Conservation (phyloP, 495 filamentous ascomycete genomes). For the Penicillium paxilli region DNA sequence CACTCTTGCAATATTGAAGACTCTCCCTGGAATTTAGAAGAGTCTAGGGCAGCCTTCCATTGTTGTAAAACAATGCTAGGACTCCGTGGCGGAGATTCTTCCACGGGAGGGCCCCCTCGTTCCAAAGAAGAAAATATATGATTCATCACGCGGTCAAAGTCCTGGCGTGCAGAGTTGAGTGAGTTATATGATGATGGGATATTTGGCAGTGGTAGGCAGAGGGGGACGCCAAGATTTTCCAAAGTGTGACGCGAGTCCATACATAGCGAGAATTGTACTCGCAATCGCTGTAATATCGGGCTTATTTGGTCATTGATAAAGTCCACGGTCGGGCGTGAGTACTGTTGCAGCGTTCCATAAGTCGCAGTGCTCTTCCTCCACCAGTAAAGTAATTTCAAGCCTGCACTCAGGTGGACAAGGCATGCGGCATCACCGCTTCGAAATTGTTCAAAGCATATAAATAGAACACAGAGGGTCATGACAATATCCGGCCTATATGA, state of each 20-base stretch:
- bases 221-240: not conserved
- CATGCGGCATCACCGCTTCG: constrained; percentile 13
- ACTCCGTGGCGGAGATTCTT: not conserved
- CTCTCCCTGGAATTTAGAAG: not conserved
- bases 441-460: constrained; percentile 18
- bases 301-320: constrained; percentile 6
- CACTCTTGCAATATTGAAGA: not conserved
- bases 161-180: not conserved
- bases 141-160: constrained; percentile 5
- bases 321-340: constrained; percentile 1
- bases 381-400: constrained; percentile 4
- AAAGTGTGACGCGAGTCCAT: constrained; percentile 6
- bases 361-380: not conserved
- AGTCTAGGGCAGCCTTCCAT: constrained; percentile 4
- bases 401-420: constrained; percentile 7
- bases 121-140: constrained; percentile 2
- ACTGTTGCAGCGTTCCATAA: not conserved
- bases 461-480: constrained; percentile 11
- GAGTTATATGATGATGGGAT: constrained; percentile 3
- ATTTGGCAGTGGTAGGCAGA: not conserved
- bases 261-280: constrained; percentile 8
- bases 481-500: not conserved
- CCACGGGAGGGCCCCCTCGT: not conserved
- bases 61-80: not conserved
- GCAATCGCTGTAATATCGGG: constrained; percentile 3